Conservation (phyloP, 352 stramenopile genomes). For the Phytopythium oedochilum region DNA sequence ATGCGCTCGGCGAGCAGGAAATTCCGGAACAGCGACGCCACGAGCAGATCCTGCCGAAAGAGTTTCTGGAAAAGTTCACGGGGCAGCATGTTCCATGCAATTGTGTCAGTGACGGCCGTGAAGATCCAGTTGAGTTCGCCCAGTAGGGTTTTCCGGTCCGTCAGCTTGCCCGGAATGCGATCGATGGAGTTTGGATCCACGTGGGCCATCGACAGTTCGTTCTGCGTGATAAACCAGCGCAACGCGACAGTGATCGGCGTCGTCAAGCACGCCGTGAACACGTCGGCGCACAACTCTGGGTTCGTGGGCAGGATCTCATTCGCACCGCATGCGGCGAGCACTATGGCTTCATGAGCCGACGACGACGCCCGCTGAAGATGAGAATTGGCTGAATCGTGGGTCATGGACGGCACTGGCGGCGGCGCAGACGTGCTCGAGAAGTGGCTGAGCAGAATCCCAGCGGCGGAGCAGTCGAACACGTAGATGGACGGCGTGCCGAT, state of each 20-base stretch:
- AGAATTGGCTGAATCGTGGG: not conserved
- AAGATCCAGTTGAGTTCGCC: conserved; percentile 99
- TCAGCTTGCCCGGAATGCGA: conserved; percentile 90
- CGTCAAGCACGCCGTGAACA: conserved; percentile 99
- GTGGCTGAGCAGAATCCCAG: conserved; percentile 94
- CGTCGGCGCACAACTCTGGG: conserved; percentile 96
- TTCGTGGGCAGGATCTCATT: conserved; percentile 96
- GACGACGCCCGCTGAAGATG: conserved; percentile 13
- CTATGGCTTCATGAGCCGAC: conserved; percentile 89
- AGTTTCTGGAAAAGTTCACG: conserved; percentile 96
- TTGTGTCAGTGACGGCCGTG: conserved; percentile 99
- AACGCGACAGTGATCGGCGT: conserved; percentile 98
- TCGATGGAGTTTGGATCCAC: conserved; percentile 85
- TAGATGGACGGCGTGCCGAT: conserved; percentile 94
- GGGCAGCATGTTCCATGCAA: conserved; percentile 99
- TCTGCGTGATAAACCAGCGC: conserved; percentile 96
- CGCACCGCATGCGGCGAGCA: conserved; percentile 93
- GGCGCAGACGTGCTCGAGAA: conserved; percentile 61
- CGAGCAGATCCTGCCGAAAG: conserved; percentile 98
- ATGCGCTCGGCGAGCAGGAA: conserved; percentile 98
- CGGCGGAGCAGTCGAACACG: conserved; percentile 97
- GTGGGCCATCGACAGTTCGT: conserved; percentile 87
- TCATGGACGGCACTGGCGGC: conserved; percentile 11
- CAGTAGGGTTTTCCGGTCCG: conserved; percentile 91
- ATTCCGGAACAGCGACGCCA: conserved; percentile 98